A percentile compares a stretch with the other conserved stretches of the same genome.
Evolutionary conservation across 257 asterid genomes (phyloP).

Genomic region (Solanum ossicruentum): DNA sequence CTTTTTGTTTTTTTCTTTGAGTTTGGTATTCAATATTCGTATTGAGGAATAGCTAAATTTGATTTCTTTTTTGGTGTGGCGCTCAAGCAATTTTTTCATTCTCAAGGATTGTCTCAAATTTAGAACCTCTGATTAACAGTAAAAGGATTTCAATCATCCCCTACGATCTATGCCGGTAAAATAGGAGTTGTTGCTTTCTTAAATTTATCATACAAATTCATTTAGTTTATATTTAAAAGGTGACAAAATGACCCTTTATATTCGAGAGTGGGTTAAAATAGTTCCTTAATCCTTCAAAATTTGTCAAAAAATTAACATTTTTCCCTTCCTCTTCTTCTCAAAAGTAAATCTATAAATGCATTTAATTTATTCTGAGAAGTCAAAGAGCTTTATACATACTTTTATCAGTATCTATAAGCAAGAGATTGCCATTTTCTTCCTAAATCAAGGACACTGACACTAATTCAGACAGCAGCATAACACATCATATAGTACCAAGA

Average conservation of each 20-base stretch:
- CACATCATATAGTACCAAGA: background rate
- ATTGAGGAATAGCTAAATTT: fast-evolving
- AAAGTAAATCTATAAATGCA: background rate
- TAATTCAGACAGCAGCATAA: background rate
- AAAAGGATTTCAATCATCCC: background rate
- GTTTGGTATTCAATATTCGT: too few species aligned
- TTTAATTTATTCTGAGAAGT: background rate
- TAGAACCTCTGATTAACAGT: fast-evolving
- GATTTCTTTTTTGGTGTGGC: fast-evolving
- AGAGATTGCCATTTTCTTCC: background rate
- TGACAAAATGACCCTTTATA: background rate
- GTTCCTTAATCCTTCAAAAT: background rate
- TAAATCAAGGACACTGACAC: background rate
- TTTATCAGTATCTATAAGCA: background rate
- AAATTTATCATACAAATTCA: background rate
- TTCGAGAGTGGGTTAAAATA: background rate
- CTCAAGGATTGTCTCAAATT: background rate
- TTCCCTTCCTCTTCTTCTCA: too few species aligned
- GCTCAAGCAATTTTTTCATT: fast-evolving
- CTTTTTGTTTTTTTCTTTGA: too few species aligned
- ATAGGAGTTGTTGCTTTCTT: background rate
- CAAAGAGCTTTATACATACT: background rate
- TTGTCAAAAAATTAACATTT: background rate
- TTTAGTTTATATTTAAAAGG: background rate
- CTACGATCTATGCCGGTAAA: fast-evolving